Evolutionary conservation across 345 rosid genomes (phyloP).

Genomic region (Atalantia buxifolia): DNA sequence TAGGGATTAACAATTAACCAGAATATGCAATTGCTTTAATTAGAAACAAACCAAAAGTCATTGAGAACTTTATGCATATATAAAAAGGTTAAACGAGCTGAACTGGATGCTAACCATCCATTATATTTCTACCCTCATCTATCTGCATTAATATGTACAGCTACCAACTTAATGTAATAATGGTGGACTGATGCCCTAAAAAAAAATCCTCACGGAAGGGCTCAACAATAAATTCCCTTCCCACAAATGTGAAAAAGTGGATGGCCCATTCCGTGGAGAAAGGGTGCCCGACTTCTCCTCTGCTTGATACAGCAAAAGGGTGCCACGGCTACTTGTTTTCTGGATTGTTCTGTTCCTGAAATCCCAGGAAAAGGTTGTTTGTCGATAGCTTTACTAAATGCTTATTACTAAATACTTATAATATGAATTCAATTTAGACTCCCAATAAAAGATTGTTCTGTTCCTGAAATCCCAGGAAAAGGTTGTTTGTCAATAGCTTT

Average conservation of each 20-base stretch:
- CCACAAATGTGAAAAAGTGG: constrained; percentile 37
- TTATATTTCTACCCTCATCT: background rate
- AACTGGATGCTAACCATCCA: background rate
- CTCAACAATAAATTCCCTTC: no score
- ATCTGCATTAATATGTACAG: background rate
- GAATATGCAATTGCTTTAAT: background rate
- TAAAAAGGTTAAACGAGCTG: background rate
- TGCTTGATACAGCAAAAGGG: constrained; percentile 76
- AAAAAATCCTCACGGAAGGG: no score
- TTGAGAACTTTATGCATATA: background rate
- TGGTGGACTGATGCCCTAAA: no score
- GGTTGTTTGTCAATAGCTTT: no score
- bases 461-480: no score
- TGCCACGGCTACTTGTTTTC: constrained; percentile 37
- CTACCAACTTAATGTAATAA: no score
- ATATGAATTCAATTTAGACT: no score
- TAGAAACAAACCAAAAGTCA: background rate
- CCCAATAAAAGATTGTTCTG: no score
- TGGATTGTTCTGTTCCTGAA: no score
- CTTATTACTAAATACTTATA: no score
- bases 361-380: no score
- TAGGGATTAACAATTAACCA: background rate
- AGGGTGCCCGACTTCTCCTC: constrained; percentile 63
- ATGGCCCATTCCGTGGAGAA: constrained; percentile 53
- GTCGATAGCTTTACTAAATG: no score